Evolutionary conservation across 2,329 filamentous ascomycete species (phyloP).

Genomic region (Hymenoscyphus fraxineus): DNA sequence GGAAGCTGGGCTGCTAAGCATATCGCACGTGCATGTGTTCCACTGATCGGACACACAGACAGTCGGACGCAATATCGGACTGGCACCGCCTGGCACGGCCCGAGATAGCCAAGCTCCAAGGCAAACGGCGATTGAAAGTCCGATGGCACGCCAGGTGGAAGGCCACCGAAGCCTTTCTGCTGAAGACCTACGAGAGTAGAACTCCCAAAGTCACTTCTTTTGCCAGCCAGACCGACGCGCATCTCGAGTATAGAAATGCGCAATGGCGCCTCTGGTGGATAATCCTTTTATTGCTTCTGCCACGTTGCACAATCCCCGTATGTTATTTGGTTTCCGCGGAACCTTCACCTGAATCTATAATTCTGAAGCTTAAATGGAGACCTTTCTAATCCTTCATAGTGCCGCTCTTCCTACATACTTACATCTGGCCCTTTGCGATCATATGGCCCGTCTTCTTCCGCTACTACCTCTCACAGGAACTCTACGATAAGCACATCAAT

Average conservation of each 20-base stretch:
- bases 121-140: no score
- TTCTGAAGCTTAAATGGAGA: background rate
- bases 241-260: conserved; percentile 25
- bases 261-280: conserved; percentile 81
- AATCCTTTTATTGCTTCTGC: conserved; percentile 85
- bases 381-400: conserved; percentile 38
- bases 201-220: conserved; percentile 6
- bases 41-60: no score
- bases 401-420: conserved; percentile 75
- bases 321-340: conserved; percentile 10
- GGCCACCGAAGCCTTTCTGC: background rate
- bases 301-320: conserved; percentile 75
- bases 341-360: background rate
- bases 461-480: conserved; percentile 76
- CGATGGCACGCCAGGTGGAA: background rate
- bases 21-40: no score
- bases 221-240: conserved; percentile 19
- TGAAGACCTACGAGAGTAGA: background rate
- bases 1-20: background rate
- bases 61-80: background rate
- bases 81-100: background rate
- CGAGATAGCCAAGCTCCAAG: no score
- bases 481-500: conserved; percentile 87
- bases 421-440: conserved; percentile 89
- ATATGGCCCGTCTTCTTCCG: conserved; percentile 90